Evolutionary conservation across 2,329 filamentous ascomycete genomes (phyloP).

Genomic region (Aureobasidium sp.): DNA sequence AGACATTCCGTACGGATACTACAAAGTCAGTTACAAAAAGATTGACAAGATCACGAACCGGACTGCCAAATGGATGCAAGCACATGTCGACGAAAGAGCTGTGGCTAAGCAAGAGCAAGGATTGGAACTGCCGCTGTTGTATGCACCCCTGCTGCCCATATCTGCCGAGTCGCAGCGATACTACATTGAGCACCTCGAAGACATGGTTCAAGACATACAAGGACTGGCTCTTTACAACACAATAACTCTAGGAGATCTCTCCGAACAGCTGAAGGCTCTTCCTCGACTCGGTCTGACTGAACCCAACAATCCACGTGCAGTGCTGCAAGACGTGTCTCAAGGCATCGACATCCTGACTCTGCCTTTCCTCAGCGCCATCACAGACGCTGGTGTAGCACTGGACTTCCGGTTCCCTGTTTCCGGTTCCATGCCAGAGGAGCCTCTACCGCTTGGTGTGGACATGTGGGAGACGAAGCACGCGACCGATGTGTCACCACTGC

Average conservation of each 20-base stretch:
- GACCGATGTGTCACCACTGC: conserved; percentile 56
- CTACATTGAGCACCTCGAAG: conserved; percentile 69
- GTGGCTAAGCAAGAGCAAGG: neutral
- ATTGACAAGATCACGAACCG: conserved; percentile 77
- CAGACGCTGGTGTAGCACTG: conserved; percentile 80
- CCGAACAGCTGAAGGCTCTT: conserved; percentile 52
- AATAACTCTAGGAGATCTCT: conserved; percentile 61
- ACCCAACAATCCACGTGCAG: conserved; percentile 63
- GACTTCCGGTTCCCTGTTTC: conserved; percentile 63
- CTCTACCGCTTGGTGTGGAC: conserved; percentile 60
- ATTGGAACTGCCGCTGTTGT: conserved; percentile 44
- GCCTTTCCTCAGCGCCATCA: conserved; percentile 65
- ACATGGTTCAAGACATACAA: conserved; percentile 51
- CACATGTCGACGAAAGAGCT: conserved; percentile 47
- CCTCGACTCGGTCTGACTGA: conserved; percentile 69
- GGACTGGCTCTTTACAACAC: conserved; percentile 74
- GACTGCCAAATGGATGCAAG: conserved; percentile 73
- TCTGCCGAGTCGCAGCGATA: conserved; percentile 67
- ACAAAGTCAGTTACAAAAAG: conserved; percentile 51
- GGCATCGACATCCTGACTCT: conserved; percentile 76
- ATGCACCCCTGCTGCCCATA: conserved; percentile 65
- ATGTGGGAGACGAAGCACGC: conserved; percentile 64
- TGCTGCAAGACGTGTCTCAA: conserved; percentile 67
- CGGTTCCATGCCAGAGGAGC: conserved; percentile 19
- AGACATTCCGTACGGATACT: conserved; percentile 58